Base-by-base conservation (phyloP, 2,329 filamentous ascomycete species). In the Myriosclerotinia scirpicola region DNA sequence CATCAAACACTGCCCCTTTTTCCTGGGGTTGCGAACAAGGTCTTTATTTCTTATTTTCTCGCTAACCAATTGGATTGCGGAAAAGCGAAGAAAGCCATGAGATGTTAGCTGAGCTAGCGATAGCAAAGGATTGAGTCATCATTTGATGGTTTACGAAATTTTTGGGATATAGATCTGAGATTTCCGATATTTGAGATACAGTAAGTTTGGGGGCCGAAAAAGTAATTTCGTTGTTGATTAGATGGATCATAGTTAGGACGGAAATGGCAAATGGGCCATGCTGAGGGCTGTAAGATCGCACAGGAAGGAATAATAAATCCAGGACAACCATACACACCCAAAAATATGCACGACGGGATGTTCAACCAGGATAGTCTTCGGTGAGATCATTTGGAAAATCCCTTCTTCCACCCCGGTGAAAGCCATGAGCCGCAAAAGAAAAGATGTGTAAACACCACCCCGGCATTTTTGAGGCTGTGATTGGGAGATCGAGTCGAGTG, bases 341-440 rank as follows among this genome's bases (percentile, higher is more conserved):
- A 40, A 54, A 54, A 62, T 54, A 62, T 62, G 61, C 48, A 64
- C 20, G 20, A 38, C 52, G 38, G 52, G 61, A 55, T 64, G 40
- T 34, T 42, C 61, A 36, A 44, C 50, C n/a, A 55, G 48, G 50
- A 55, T 60, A 9, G 5, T 22, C n/a, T 26, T 64, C 61, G 61
- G 61, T 64, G 61, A 64, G 61, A 64, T 54, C 38, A 54, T 63
- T 63, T 36, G 38, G 38, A 17, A 64, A 64, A 15, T 14, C 12
- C 12, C 44, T 26, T 60, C 38, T 60, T 36, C 42, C 9, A 60
- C 26, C 30, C 56, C 30, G 30, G 42, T 50, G 53, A 54, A 36
- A 30, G n/a, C 26, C 30, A 54, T 30, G 38, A 64, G 61, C 61
- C 50, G 48, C 38, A 54, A 55, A 53, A 50, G 34, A 38, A 59